Conservation (phyloP, 345 rosid genomes). For the Populus nigra region DNA sequence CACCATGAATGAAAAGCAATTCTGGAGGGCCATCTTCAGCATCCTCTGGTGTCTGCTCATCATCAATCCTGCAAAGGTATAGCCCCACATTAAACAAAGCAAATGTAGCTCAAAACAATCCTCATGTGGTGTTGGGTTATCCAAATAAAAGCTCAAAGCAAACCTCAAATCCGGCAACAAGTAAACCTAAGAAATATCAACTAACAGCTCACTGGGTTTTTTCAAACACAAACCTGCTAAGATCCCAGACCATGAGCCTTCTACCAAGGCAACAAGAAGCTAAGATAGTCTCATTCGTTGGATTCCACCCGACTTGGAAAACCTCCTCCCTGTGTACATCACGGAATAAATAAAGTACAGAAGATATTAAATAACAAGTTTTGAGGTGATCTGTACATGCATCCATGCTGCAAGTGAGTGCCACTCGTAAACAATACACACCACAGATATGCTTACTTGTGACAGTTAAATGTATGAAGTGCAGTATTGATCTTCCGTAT, state of each 20-base stretch:
- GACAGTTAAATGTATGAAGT: constrained; percentile 91
- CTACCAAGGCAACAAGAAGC: constrained; percentile 99
- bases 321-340: constrained; percentile 81
- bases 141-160: background rate
- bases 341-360: constrained; percentile 4
- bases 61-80: constrained; percentile 28
- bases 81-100: constrained; percentile 1
- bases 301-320: constrained; percentile 98
- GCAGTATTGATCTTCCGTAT: constrained; percentile 77
- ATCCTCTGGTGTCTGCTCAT: constrained; percentile 46
- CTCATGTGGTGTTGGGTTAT: background rate
- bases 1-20: constrained; percentile 96
- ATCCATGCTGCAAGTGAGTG: background rate
- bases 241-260: constrained; percentile 99
- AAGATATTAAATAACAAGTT: background rate
- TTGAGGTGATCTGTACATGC: background rate
- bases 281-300: constrained; percentile 92
- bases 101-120: background rate
- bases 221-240: constrained; percentile 72
- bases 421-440: background rate
- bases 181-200: background rate
- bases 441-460: constrained; percentile 61
- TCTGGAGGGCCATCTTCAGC: constrained; percentile 99
- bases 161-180: background rate
- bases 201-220: background rate